Evolutionary conservation across 1,139 yeast genomes (phyloP), one percentile per base, ranked within the genome.

Genomic region (Magnusiomyces sp.): DNA sequence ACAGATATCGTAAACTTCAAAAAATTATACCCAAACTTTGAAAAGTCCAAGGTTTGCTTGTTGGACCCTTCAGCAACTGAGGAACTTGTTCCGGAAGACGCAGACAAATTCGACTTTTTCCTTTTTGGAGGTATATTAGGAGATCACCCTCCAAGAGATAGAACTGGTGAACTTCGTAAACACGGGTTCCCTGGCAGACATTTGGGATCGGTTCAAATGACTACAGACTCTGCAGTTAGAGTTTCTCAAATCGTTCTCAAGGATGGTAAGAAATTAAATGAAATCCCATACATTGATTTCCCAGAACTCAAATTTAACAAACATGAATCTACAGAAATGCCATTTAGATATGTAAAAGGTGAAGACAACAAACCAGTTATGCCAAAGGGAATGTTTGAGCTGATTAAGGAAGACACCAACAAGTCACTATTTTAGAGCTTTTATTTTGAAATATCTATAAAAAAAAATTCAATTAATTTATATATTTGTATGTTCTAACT

Each of bases 111-210:
- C 60, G 95, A 89, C 55, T 90, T 83, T 70, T 90, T 90, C 60
- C 87, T 92, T 13, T 90, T 92, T 68, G 98, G 97, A 9, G 98
- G 98, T 40, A 92, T 92, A 50, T 75, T 92, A 46, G 98, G 98
- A 2, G 95, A 90, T 56, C 97, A 90, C 67, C 97, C 97, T 7
- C 94, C 97, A 61, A 77, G 95, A 59, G 97, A 92, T 64, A 80
- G 97, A 66, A 92, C 98, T 2, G 94, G 92, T 1, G 90, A 89
- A 59, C 75, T 92, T 55, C 77, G 95, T 62, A 84, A 84, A 61
- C 82, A 89, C 59, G 95, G 74, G 5, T 83, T 88, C 60, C 80
- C 76, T 1, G 95, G 97, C 13, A 81, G 92, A 67, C 76, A 95
- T 63, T 72, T 92, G 51, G 97, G 96, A 1, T 77, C 73, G 50